These are phyloP conservation scores for Carex cristatella DNA, from an alignment of 176 grass and related monocot genomes.

Conservation along the genomic window DNA sequence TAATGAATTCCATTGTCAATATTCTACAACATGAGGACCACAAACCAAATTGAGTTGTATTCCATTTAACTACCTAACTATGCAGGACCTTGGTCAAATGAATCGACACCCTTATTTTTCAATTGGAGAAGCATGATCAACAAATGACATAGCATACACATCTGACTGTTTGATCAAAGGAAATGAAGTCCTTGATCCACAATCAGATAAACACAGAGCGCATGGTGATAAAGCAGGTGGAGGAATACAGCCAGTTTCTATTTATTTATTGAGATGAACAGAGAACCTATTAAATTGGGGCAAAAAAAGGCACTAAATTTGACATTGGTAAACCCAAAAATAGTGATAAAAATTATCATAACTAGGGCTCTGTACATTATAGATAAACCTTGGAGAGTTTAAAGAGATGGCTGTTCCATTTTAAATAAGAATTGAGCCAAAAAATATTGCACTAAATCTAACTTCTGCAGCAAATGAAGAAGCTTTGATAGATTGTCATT, in stretches of 20 bases:
- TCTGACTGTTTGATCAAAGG: background rate
- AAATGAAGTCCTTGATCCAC: background rate
- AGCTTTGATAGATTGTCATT: constrained; percentile 27
- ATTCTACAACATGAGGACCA: background rate
- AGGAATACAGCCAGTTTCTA: background rate
- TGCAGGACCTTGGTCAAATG: background rate
- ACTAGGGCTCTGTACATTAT: background rate
- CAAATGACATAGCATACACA: background rate
- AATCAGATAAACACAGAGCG: background rate
- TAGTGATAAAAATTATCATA: background rate
- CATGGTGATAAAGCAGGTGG: background rate
- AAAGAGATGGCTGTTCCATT: background rate
- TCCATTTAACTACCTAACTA: background rate
- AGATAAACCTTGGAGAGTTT: background rate
- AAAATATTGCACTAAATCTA: background rate
- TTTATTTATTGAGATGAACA: background rate
- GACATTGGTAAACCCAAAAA: background rate
- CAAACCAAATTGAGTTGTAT: background rate
- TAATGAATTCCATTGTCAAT: background rate
- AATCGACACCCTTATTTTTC: background rate
- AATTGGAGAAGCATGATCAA: background rate
- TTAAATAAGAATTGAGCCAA: background rate
- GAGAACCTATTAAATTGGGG: background rate
- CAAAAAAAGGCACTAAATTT: background rate
- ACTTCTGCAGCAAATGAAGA: background rate